Evolutionary conservation across 345 rosid genomes (phyloP).

Genomic region (Gossypium thurberi): DNA sequence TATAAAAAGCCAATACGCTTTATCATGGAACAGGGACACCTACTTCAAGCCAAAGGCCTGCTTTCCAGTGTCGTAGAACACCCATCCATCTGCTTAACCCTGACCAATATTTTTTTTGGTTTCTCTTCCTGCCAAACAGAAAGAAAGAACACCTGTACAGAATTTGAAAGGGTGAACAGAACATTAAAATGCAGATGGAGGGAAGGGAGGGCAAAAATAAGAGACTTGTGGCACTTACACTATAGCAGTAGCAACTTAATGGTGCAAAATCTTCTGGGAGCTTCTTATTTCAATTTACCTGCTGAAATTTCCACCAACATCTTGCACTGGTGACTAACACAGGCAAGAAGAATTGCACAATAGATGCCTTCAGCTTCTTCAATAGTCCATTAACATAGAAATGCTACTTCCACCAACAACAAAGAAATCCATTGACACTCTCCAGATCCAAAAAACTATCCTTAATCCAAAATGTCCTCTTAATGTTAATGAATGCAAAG

Average conservation of each 20-base stretch:
- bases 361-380: background rate
- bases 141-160: background rate
- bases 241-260: background rate
- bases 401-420: background rate
- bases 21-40: background rate
- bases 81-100: background rate
- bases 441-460: background rate
- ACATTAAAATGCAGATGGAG: background rate
- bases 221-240: background rate
- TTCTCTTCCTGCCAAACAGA: background rate
- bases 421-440: background rate
- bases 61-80: background rate
- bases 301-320: background rate
- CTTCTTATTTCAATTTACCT: background rate
- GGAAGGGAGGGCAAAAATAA: background rate
- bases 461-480: background rate
- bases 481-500: background rate
- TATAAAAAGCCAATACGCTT: background rate
- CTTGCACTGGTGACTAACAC: background rate
- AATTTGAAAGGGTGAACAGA: background rate
- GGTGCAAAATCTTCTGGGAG: background rate
- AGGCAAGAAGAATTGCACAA: background rate
- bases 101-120: background rate
- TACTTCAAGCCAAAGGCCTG: background rate
- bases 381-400: background rate